Evolutionary conservation across 1,284 basidiomycete genomes (phyloP), one percentile per base, ranked within the genome.

Genomic region (Exsudoporus floridanus): DNA sequence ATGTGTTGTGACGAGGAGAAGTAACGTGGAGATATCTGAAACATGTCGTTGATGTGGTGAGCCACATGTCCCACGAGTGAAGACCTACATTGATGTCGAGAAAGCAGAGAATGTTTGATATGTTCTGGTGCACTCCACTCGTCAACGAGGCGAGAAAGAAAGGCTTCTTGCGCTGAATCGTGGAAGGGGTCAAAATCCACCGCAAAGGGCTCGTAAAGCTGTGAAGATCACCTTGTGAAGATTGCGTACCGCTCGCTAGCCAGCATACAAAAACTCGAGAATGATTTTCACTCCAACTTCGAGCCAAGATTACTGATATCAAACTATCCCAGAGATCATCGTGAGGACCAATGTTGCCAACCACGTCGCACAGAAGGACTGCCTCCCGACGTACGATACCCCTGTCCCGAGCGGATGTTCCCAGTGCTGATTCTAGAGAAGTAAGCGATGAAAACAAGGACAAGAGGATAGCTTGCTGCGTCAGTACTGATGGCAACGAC

Each of bases 81-180:
- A 57, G 14, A 72, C 82, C 53, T 69, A 89, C 88, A 89, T 54
- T 73, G 80, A 68, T 90, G 88, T 16, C 77, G 74, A 23, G 80
- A 80, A 7, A 90, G 69, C n/a, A 88, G 67, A 1, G 89, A 88
- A 64, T 88, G 84, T 52, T 80, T 86, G 60, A 90, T 75, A 60
- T 90, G 85, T 23, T 86, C 83, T 7, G 81, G 68, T 16, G 80
- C 76, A 10, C 83, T 74, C 88, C 89, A 92, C 8, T 76, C 60
- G n/a, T 82, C 79, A 5, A 85, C 60, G 2, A 81, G 67, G 45
- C 70, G 73, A 34, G 73, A 64, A 27, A 84, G 68, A 44, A 90
- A 72, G 0, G 65, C 60, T 10, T 75, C 72, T 13, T 85, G 70
- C 12, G 73, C 84, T 86, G 49, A 48, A 49, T 44, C 37, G n/a